These are phyloP conservation scores for Aspergillus sp. DNA, from an alignment of 2,329 filamentous ascomycete species.

Conservation along the genomic window DNA sequence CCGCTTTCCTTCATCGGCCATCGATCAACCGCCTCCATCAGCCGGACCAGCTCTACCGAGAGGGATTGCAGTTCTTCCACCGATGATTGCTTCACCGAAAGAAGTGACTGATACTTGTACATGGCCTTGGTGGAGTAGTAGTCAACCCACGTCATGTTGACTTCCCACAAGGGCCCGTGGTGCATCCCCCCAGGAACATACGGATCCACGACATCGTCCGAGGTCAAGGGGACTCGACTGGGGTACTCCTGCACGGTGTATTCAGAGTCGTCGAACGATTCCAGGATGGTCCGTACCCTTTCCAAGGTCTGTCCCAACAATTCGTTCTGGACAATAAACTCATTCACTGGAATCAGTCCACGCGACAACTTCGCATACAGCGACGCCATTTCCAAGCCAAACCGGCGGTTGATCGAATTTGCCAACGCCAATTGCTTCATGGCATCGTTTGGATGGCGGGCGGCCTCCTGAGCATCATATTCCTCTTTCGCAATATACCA, in stretches of 20 bases:
- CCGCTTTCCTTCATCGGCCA: constrained; percentile 72
- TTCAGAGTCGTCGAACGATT: constrained; percentile 63
- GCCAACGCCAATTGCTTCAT: constrained; percentile 68
- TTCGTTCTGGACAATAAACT: constrained; percentile 66
- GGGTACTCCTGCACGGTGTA: constrained; percentile 67
- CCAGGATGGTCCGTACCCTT: constrained; percentile 54
- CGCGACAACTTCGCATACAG: constrained; percentile 71
- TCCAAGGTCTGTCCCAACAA: constrained; percentile 50
- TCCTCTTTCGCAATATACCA: constrained; percentile 73
- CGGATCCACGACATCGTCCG: constrained; percentile 72
- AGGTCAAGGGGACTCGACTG: constrained; percentile 53
- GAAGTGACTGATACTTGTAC: constrained; percentile 73
- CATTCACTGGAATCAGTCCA: constrained; percentile 63
- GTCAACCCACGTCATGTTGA: constrained; percentile 75
- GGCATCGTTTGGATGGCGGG: constrained; percentile 63
- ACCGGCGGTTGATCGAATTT: constrained; percentile 66
- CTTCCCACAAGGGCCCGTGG: constrained; percentile 68
- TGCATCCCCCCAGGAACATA: constrained; percentile 71
- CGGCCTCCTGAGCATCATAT: constrained; percentile 62
- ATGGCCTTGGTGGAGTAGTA: constrained; percentile 78
- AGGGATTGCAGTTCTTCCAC: constrained; percentile 60
- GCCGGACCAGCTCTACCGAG: constrained; percentile 71
- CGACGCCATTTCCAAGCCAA: constrained; percentile 78
- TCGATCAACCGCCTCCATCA: constrained; percentile 75
- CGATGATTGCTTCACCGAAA: constrained; percentile 55